Conservation (phyloP, 176 grass and related monocot species). For the Areca catechu region DNA sequence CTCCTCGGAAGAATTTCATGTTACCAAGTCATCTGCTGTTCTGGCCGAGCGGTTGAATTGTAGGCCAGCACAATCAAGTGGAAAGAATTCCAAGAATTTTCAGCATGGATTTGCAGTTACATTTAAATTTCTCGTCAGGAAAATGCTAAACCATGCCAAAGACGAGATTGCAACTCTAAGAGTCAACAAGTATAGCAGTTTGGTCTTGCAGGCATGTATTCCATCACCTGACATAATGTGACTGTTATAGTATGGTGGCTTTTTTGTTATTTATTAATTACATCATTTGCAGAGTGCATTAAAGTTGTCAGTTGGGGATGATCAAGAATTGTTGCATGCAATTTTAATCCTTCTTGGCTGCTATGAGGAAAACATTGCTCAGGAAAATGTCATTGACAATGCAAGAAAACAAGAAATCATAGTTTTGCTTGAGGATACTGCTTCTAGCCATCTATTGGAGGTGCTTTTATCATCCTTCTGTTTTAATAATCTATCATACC, state of each 20-base stretch:
- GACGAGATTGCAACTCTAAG: slow-evolving; percentile 42
- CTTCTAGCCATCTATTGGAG: slow-evolving; percentile 92
- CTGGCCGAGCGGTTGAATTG: slow-evolving; percentile 57
- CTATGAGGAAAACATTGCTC: slow-evolving; percentile 18
- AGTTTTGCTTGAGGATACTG: slow-evolving; percentile 73
- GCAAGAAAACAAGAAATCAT: slow-evolving; percentile 58
- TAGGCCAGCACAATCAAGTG: slow-evolving; percentile 30
- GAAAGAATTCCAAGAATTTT: slow-evolving; percentile 27
- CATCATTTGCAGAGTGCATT: slow-evolving; percentile 45
- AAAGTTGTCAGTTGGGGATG: slow-evolving; percentile 57
- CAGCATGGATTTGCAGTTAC: slow-evolving; percentile 40
- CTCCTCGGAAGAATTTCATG: slow-evolving; percentile 58
- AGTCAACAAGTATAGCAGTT: slow-evolving; percentile 76
- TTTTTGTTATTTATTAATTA: slow-evolving; percentile 11
- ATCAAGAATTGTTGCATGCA: slow-evolving; percentile 46
- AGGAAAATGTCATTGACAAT: slow-evolving; percentile 24
- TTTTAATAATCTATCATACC: neutral
- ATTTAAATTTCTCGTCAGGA: slow-evolving; percentile 59
- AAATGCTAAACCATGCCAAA: slow-evolving; percentile 57
- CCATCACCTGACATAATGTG: neutral
- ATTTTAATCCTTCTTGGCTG: slow-evolving; percentile 61
- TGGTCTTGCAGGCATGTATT: slow-evolving; percentile 68
- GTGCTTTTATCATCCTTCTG: slow-evolving; percentile 22
- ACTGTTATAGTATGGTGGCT: slow-evolving; percentile 1
- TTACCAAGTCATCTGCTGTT: slow-evolving; percentile 56